Percentiles rank a stretch among this genome's conserved stretches.
Conservation (phyloP, 352 stramenopile genomes). For the Phytopythium boreale region DNA sequence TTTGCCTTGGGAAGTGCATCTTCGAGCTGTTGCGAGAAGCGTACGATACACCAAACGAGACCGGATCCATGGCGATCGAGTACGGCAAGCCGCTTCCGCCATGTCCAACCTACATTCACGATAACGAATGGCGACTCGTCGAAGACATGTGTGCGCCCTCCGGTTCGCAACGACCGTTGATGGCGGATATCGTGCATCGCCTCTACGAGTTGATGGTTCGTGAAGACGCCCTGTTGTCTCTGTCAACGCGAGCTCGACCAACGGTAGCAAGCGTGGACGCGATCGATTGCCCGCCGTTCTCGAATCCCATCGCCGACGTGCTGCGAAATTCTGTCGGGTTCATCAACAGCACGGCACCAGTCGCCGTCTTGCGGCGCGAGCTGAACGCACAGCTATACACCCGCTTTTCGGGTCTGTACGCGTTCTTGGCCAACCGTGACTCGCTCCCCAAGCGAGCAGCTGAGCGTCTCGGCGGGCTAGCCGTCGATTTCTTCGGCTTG, state of each 20-base stretch:
- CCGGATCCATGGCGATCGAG: not conserved
- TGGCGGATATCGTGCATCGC: not conserved
- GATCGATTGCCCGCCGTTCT: not conserved
- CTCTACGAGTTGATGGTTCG: not conserved
- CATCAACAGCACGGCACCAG: not conserved
- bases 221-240: not conserved
- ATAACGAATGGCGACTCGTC: not conserved
- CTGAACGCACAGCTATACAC: not conserved
- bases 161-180: not conserved
- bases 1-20: not conserved
- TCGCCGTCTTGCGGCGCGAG: not conserved
- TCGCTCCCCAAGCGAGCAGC: not conserved
- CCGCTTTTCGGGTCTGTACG: not conserved
- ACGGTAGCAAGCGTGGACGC: not conserved
- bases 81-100: not conserved
- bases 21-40: not conserved
- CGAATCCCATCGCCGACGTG: not conserved
- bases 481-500: not conserved
- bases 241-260: not conserved
- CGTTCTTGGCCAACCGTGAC: not conserved
- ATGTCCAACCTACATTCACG: not conserved
- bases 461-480: not conserved
- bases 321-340: not conserved
- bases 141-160: not conserved
- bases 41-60: not conserved